Evolutionary conservation across 2,329 filamentous ascomycete species (phyloP), one percentile per base, ranked within the genome.

Genomic region (Penicillium expansum): DNA sequence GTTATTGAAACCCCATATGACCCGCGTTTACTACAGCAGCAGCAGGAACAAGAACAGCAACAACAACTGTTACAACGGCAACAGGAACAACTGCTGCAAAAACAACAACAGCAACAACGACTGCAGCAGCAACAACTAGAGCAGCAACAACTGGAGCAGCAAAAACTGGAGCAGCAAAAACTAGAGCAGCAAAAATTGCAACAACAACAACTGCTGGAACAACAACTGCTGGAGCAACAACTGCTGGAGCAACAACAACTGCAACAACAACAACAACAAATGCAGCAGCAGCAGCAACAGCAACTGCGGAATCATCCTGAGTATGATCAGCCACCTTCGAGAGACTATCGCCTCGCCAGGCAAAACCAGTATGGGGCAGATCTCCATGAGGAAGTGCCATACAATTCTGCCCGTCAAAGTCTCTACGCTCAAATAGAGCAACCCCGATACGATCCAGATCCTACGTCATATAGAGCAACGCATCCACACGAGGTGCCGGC

Each of bases 301-400:
- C 61, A 67, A 35, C 52, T 55, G 24, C 63, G 62, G 24, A 65
- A 64, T 27, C 66, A 65, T 16, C 65, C 63, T 13, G 65, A 69
- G 20, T 71, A 65, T 55, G 66, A 67, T 35, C 57, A 64, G 38
- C 58, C 59, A 16, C 63, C 64, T 6, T 60, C 66, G 2, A 57
- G 57, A 18, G 66, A 71, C 44, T 64, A 69, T 43, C 64, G 65
- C 7, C 44, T 63, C 5, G 58, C 55, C 5, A 61, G 62, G 22
- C 64, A 66, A 49, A 63, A 68, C 7, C 55, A 60, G 7, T 60
- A 56, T 24, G 59, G 62, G 37, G 27, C 50, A 14, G 61, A 65
- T 33, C 22, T 47, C 43, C 51, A 58, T 47, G 57, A 50, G 48
- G 62, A 54, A 38, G 51, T 47, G 38, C 47, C 51, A 20, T 66